A percentile compares a stretch with the other conserved stretches of the same genome.
Conservation (phyloP, 2,329 filamentous ascomycete genomes). For the Lasiodiplodia citricola region DNA sequence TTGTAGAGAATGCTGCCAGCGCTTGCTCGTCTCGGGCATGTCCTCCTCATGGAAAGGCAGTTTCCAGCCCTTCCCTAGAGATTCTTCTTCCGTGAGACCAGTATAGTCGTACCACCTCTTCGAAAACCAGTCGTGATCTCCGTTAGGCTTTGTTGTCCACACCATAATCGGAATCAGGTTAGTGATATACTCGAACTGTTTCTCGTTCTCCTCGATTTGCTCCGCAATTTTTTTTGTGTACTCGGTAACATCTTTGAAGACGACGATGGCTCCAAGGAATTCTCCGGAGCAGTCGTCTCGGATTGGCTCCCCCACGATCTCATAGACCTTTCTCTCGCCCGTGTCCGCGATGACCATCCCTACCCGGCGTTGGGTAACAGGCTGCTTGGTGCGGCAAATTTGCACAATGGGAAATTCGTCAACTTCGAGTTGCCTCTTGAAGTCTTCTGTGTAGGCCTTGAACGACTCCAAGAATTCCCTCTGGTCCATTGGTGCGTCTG, state of each 20-base stretch:
- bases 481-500: slow-evolving; percentile 43
- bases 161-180: slow-evolving; percentile 66
- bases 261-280: slow-evolving; percentile 74
- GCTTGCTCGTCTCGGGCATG: slow-evolving; percentile 57
- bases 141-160: slow-evolving; percentile 73
- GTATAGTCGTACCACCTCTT: slow-evolving; percentile 82
- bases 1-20: slow-evolving; percentile 66
- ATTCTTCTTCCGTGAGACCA: slow-evolving; percentile 67
- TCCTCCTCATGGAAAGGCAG: slow-evolving; percentile 74
- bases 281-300: slow-evolving; percentile 70
- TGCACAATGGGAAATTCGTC: slow-evolving; percentile 71
- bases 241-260: slow-evolving; percentile 73
- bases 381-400: slow-evolving; percentile 65
- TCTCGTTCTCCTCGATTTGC: slow-evolving; percentile 73
- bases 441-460: slow-evolving; percentile 69
- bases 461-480: slow-evolving; percentile 64
- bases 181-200: slow-evolving; percentile 76
- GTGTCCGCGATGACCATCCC: slow-evolving; percentile 65
- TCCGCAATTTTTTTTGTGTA: slow-evolving; percentile 72
- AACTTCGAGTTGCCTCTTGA: slow-evolving; percentile 61
- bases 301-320: slow-evolving; percentile 71
- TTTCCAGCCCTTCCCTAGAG: slow-evolving; percentile 67
- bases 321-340: slow-evolving; percentile 63
- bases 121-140: slow-evolving; percentile 74
- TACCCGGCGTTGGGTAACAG: slow-evolving; percentile 64